phyloP scores from a whole-genome alignment of 2,329 filamentous ascomycete genomes.

The Zasmidium angulare region DNA sequence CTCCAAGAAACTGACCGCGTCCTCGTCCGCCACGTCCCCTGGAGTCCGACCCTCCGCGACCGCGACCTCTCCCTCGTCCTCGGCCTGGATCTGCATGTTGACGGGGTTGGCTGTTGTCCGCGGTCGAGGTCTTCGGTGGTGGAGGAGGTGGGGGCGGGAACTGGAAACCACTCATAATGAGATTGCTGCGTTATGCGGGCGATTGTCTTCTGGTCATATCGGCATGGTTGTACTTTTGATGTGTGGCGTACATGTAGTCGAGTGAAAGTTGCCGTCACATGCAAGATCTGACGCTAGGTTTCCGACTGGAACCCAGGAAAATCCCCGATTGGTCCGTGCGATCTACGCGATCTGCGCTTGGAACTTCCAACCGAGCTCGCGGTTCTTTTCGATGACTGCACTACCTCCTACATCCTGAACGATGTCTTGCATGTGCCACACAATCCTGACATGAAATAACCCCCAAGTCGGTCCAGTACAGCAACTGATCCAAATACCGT shows the following conservation, averaged over 20 bases:
- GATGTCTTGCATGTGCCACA: too few relatives aligned
- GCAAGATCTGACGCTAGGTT: background rate
- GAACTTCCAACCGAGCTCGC: background rate
- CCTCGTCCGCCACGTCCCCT: conserved; percentile 11
- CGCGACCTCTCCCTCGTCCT: conserved; percentile 30
- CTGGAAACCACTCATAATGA: conserved; percentile 36
- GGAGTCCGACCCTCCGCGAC: conserved; percentile 25
- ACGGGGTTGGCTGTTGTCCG: background rate
- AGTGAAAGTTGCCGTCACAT: background rate
- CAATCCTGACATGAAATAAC: too few relatives aligned
- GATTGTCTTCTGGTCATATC: background rate
- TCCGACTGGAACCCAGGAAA: background rate
- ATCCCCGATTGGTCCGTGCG: background rate
- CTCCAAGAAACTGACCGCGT: background rate
- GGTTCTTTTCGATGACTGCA: background rate
- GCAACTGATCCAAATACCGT: too few relatives aligned
- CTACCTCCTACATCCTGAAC: too few relatives aligned
- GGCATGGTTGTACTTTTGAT: background rate
- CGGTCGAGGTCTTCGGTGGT: conserved; percentile 31
- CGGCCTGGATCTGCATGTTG: conserved; percentile 17
- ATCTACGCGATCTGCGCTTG: too few relatives aligned
- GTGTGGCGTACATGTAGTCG: background rate
- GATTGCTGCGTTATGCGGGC: background rate
- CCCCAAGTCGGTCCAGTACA: too few relatives aligned
- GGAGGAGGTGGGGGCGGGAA: conserved; percentile 52